Evolutionary conservation across 352 stramenopile genomes (phyloP).

Genomic region (Phytophthora melonis): DNA sequence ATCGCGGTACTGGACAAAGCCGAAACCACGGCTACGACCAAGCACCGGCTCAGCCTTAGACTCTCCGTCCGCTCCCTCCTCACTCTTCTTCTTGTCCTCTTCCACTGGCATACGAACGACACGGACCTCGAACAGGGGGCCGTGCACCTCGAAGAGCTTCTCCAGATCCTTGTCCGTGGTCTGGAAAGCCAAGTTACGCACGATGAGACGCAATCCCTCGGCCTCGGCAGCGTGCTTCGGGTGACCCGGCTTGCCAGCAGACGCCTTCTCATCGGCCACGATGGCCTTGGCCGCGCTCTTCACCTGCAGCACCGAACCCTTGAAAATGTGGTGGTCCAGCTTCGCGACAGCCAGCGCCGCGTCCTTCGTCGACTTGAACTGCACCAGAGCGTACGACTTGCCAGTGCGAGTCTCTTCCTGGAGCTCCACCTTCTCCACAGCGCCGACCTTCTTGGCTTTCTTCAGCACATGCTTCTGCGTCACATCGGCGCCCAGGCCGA

Average conservation of each 20-base stretch:
- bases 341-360: conserved; percentile 67
- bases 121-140: conserved; percentile 71
- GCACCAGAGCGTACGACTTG: conserved; percentile 72
- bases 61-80: conserved; percentile 30
- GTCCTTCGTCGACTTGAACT: conserved; percentile 67
- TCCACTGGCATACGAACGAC: conserved; percentile 84
- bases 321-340: conserved; percentile 88
- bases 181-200: conserved; percentile 88
- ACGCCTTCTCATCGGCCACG: conserved; percentile 35
- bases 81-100: conserved; percentile 39
- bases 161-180: conserved; percentile 77
- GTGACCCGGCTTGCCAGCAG: conserved; percentile 31
- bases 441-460: conserved; percentile 79
- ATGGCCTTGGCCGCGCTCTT: conserved; percentile 49
- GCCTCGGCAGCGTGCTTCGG: conserved; percentile 43
- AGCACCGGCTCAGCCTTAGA: conserved; percentile 35
- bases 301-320: conserved; percentile 76
- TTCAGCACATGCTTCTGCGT: conserved; percentile 86
- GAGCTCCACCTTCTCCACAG: conserved; percentile 63
- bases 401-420: conserved; percentile 65
- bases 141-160: conserved; percentile 73
- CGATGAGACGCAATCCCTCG: conserved; percentile 80
- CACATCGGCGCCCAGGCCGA: conserved; percentile 71
- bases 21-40: conserved; percentile 81
- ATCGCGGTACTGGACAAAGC: conserved; percentile 86